Conservation (phyloP, 2,329 filamentous ascomycete genomes). For the Harringtonia lauricola region DNA sequence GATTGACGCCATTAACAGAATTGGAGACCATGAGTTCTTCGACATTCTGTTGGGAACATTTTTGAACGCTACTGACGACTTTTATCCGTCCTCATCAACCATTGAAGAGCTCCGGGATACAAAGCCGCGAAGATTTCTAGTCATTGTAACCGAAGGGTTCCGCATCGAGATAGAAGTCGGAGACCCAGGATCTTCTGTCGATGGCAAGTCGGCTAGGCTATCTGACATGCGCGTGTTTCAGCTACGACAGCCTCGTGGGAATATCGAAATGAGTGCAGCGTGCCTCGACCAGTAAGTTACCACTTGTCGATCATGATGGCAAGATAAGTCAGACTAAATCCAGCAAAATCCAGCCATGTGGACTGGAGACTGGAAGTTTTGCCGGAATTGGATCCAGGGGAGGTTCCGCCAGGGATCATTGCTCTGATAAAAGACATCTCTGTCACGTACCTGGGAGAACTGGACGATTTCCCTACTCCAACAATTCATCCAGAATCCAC, state of each 20-base stretch:
- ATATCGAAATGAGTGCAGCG: slow-evolving; percentile 16
- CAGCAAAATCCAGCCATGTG: slow-evolving; percentile 17
- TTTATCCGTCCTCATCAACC: slow-evolving; percentile 7
- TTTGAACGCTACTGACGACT: background rate
- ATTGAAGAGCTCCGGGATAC: slow-evolving; percentile 5
- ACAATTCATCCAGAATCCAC: slow-evolving; percentile 8
- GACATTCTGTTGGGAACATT: slow-evolving; percentile 1
- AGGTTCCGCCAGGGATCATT: slow-evolving; percentile 13
- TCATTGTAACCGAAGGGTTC: slow-evolving; percentile 10
- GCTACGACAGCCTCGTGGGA: background rate
- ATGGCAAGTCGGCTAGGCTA: background rate
- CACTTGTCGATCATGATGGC: background rate
- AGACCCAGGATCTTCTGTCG: background rate
- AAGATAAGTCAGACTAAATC: background rate
- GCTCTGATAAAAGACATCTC: slow-evolving; percentile 15
- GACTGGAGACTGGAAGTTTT: slow-evolving; percentile 27
- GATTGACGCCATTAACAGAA: background rate
- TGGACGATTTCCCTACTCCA: slow-evolving; percentile 18
- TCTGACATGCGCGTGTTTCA: slow-evolving; percentile 8
- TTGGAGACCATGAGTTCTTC: slow-evolving; percentile 6
- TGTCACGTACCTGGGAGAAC: slow-evolving; percentile 10
- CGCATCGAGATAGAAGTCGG: slow-evolving; percentile 13
- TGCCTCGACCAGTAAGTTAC: slow-evolving; percentile 22
- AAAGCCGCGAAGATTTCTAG: slow-evolving; percentile 6
- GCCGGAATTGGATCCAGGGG: slow-evolving; percentile 11